Conservation (phyloP, 2,329 filamentous ascomycete genomes). For the Sporothrix sp. region DNA sequence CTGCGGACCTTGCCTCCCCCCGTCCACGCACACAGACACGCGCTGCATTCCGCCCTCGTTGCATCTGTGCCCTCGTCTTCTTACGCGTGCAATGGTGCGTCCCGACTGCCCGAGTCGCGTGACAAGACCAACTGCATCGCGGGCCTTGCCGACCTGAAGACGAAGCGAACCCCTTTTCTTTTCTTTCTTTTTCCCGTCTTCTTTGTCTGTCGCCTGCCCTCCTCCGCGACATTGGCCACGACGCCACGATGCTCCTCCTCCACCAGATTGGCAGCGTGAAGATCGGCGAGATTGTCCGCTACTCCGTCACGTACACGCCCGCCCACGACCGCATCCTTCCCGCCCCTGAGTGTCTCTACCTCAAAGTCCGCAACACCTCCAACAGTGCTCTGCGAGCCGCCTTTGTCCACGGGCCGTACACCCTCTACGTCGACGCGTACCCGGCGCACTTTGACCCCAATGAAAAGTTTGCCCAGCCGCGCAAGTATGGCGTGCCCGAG, state of each 20-base stretch:
- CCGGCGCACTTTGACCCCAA: constrained; percentile 78
- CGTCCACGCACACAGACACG: not conserved
- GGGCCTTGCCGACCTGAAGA: not conserved
- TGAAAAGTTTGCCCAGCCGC: constrained; percentile 59
- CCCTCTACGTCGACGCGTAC: constrained; percentile 76
- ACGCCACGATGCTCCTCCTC: constrained; percentile 65
- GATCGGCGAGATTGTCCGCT: constrained; percentile 88
- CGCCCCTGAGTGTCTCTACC: constrained; percentile 66
- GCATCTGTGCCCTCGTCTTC: not conserved
- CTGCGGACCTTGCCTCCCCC: not conserved
- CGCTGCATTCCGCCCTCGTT: no score
- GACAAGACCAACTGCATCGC: constrained; percentile 7
- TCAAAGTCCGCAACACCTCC: constrained; percentile 87
- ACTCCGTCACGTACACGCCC: constrained; percentile 85
- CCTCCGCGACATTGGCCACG: not conserved
- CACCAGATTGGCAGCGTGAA: constrained; percentile 88
- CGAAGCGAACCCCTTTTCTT: not conserved
- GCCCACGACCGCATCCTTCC: constrained; percentile 82
- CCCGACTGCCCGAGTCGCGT: constrained; percentile 6
- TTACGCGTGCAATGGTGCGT: constrained; percentile 10
- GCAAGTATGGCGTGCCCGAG: constrained; percentile 68
- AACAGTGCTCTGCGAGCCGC: constrained; percentile 85
- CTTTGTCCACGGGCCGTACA: constrained; percentile 94
- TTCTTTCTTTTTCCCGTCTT: not conserved
- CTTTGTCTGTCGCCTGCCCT: not conserved